phyloP scores from a whole-genome alignment of 768 basidiomycete genomes.

The Pilatotrama ljubarskyi region DNA sequence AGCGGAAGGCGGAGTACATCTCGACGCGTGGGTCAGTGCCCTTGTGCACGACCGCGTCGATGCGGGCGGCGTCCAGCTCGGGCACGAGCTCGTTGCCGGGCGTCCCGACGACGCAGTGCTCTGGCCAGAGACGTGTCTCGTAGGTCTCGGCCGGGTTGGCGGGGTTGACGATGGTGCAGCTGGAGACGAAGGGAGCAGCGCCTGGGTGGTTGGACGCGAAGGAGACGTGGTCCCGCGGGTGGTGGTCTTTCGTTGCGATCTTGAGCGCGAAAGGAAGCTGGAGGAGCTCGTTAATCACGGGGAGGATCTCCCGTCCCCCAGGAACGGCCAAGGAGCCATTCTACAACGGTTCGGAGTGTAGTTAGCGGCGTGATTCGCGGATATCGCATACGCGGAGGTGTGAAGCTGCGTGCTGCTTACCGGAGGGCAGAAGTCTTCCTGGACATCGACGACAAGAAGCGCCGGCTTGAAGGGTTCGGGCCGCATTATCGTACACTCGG shows the following conservation, averaged over 20 bases:
- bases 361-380: background rate
- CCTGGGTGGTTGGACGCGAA: constrained; percentile 58
- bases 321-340: constrained; percentile 71
- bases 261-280: constrained; percentile 51
- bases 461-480: constrained; percentile 42
- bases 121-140: constrained; percentile 63
- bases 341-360: constrained; percentile 14
- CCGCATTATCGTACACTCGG: background rate
- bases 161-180: constrained; percentile 38
- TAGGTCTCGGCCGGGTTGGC: constrained; percentile 32
- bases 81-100: constrained; percentile 62
- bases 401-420: constrained; percentile 12
- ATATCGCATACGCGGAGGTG: background rate
- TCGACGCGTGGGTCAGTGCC: constrained; percentile 63
- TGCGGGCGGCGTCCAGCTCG: constrained; percentile 43
- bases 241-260: constrained; percentile 59
- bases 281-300: constrained; percentile 57
- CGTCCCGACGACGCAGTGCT: constrained; percentile 68
- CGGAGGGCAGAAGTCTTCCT: constrained; percentile 73
- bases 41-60: constrained; percentile 51
- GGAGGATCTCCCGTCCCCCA: constrained; percentile 57
- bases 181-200: constrained; percentile 42
- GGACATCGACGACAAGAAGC: constrained; percentile 75
- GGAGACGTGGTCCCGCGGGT: constrained; percentile 66
- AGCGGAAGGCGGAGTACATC: constrained; percentile 74